A percentile compares a stretch with the other conserved stretches of the same genome.
Conservation (phyloP, 73 alveolate genomes). For the Paramecium primaurelia region DNA sequence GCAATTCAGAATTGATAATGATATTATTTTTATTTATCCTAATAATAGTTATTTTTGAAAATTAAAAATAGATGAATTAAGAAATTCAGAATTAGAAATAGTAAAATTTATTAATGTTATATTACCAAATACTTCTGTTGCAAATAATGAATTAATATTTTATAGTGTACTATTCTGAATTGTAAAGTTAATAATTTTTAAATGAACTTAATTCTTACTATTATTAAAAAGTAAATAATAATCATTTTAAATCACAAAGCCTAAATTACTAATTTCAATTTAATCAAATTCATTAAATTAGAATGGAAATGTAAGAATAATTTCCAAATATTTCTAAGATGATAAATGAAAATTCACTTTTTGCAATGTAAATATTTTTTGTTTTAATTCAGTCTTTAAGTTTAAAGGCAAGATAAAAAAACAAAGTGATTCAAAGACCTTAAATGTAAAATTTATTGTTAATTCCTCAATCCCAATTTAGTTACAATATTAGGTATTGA, state of each 20-base stretch:
- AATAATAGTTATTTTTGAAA: background rate
- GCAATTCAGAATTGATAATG: background rate
- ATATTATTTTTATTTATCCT: background rate
- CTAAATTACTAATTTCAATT: background rate
- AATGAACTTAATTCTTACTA: background rate
- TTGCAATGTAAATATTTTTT: background rate
- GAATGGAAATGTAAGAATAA: background rate
- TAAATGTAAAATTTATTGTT: background rate
- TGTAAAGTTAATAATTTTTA: background rate
- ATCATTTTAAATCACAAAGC: background rate
- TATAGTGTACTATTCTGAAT: background rate
- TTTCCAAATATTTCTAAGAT: background rate
- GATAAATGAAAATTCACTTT: background rate
- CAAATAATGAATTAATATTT: background rate
- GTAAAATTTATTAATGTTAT: background rate
- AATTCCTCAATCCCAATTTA: background rate
- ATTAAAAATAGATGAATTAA: background rate
- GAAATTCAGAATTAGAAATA: background rate
- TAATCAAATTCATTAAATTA: background rate
- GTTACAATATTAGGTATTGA: background rate
- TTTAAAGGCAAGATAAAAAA: background rate
- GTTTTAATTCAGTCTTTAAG: background rate
- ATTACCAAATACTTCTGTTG: background rate
- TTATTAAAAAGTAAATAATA: background rate
- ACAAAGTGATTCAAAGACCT: background rate